phyloP scores from a whole-genome alignment of 441 rosid species.

The Flueggea neowawraea region DNA sequence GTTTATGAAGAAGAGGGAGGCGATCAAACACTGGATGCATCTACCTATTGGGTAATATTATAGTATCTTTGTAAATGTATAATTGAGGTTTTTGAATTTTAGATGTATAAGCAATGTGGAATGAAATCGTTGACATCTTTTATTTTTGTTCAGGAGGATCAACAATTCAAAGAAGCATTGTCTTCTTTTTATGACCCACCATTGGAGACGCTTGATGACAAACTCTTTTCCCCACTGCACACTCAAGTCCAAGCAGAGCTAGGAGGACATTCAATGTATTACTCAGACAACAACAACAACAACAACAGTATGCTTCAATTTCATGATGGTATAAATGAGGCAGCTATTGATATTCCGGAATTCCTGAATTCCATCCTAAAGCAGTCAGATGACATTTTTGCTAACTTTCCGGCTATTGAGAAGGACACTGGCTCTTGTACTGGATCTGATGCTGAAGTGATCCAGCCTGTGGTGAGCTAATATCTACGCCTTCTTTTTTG shows the following conservation, averaged over 20 bases:
- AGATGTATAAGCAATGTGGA: no score
- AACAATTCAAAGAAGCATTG: conserved; percentile 30
- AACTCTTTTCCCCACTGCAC: conserved; percentile 44
- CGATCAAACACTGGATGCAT: conserved; percentile 18
- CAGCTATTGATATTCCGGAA: conserved; percentile 26
- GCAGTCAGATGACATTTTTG: conserved; percentile 17
- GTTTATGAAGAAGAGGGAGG: conserved; percentile 8
- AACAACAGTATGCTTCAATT: conserved; percentile 14
- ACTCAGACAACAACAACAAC: conserved; percentile 15
- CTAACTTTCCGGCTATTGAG: no score
- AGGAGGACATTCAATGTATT: conserved; percentile 21
- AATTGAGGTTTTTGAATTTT: no score
- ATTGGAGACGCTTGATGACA: conserved; percentile 25
- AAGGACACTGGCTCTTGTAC: no score
- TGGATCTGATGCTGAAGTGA: no score
- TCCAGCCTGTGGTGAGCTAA: no score
- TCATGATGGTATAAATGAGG: conserved; percentile 29
- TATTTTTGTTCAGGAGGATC: conserved; percentile 17
- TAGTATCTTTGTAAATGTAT: neutral
- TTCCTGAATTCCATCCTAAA: conserved; percentile 50
- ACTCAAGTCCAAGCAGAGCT: conserved; percentile 34
- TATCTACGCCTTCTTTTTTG: no score
- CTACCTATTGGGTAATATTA: conserved; percentile 34
- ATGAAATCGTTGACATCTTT: neutral
- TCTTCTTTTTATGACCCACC: conserved; percentile 20